phyloP scores from a whole-genome alignment of 2,329 filamentous ascomycete genomes.

The Orbilia ellipsospora region DNA sequence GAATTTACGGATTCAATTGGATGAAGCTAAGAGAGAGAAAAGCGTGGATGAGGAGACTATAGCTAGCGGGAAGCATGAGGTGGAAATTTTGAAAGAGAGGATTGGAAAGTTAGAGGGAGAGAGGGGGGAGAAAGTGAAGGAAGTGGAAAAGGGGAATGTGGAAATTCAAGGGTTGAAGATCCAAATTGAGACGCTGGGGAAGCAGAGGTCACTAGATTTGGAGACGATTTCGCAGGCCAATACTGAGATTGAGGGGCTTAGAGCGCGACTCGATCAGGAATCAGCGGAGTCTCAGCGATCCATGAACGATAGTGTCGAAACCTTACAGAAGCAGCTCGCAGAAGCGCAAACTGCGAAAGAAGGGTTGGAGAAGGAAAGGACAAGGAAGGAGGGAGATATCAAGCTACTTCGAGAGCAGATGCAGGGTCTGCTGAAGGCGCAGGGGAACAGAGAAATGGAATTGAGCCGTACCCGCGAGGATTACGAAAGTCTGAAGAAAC shows the following conservation, averaged over 20 bases:
- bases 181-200: constrained; percentile 10
- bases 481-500: constrained; percentile 30
- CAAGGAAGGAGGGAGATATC: constrained; percentile 40
- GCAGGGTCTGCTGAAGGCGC: constrained; percentile 23
- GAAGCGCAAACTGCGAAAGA: constrained; percentile 31
- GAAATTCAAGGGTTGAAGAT: constrained; percentile 20
- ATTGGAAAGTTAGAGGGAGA: constrained; percentile 5
- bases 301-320: constrained; percentile 10
- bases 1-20: constrained; percentile 38
- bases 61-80: constrained; percentile 22
- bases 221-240: constrained; percentile 27
- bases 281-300: constrained; percentile 6
- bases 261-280: constrained; percentile 25
- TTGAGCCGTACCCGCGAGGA: constrained; percentile 34
- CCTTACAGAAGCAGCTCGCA: constrained; percentile 18
- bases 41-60: constrained; percentile 19
- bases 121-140: constrained; percentile 1
- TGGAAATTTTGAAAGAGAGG: constrained; percentile 24
- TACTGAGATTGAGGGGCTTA: constrained; percentile 33
- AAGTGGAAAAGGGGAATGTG: constrained; percentile 14
- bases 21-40: constrained; percentile 43
- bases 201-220: constrained; percentile 17
- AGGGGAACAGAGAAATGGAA: constrained; percentile 26
- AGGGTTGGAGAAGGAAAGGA: constrained; percentile 30
- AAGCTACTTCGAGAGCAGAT: constrained; percentile 40